Conservation (phyloP, 2,329 filamentous ascomycete species). For the Pestalotiopsis sp. region DNA sequence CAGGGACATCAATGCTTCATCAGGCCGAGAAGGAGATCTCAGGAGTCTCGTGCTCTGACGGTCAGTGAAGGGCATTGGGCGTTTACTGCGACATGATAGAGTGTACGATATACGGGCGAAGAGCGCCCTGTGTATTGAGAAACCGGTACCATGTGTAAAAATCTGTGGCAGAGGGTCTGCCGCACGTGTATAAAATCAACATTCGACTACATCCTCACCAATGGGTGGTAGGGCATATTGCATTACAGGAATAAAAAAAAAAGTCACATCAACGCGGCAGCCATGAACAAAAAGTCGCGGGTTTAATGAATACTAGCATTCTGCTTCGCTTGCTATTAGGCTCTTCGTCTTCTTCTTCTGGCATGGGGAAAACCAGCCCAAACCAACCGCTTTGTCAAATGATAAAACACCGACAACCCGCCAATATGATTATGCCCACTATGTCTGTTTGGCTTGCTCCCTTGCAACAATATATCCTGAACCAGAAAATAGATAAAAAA, state of each 20-base stretch:
- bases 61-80: neutral
- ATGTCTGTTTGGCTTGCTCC: slow-evolving; percentile 7
- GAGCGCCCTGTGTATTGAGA: neutral
- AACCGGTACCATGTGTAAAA: neutral
- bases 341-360: neutral
- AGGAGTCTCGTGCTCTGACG: neutral
- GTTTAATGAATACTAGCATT: neutral
- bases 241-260: neutral
- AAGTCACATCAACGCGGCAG: neutral
- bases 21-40: neutral
- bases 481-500: slow-evolving; percentile 15
- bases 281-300: neutral
- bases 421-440: neutral
- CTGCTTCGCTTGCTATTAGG: slow-evolving; percentile 1
- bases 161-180: neutral
- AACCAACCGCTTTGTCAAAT: neutral
- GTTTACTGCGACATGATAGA: neutral
- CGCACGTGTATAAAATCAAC: neutral
- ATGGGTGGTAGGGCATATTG: neutral
- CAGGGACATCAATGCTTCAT: neutral
- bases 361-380: neutral
- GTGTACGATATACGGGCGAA: neutral
- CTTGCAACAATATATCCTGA: slow-evolving; percentile 12
- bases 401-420: neutral
- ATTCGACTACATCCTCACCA: neutral